A percentile compares a stretch with the other conserved stretches of the same genome.
Conservation (phyloP, 1,284 basidiomycete species). For the Vanrija sp. region DNA sequence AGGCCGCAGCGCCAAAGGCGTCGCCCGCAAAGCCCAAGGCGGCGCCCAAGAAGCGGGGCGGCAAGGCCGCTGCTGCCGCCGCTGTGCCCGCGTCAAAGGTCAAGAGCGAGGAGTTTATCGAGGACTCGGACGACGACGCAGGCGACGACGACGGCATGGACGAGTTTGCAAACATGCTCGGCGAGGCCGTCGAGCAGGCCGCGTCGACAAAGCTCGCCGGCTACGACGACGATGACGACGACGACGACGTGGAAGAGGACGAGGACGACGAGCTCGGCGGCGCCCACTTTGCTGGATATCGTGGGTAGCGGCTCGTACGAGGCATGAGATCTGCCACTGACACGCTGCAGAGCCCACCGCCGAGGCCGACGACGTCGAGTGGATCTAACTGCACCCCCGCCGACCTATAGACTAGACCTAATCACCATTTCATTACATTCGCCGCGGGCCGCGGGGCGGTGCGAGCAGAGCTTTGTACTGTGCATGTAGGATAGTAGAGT, state of each 20-base stretch:
- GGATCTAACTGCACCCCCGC: slow-evolving; percentile 7
- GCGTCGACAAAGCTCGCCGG: slow-evolving; percentile 9
- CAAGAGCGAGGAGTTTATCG: slow-evolving; percentile 41
- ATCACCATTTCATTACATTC: background rate
- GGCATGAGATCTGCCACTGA: background rate
- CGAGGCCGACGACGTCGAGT: slow-evolving; percentile 14
- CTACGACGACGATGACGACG: slow-evolving; percentile 26
- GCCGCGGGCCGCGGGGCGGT: background rate
- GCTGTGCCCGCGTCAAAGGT: slow-evolving; percentile 23
- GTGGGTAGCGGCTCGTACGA: background rate
- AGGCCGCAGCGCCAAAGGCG: slow-evolving; percentile 12
- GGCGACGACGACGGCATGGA: slow-evolving; percentile 29
- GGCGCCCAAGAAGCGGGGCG: slow-evolving; percentile 7
- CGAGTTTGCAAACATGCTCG: slow-evolving; percentile 42
- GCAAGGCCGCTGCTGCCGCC: background rate
- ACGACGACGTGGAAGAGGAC: slow-evolving; percentile 31
- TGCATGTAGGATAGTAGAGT: background rate
- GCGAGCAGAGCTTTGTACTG: background rate
- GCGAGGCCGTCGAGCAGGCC: slow-evolving; percentile 29
- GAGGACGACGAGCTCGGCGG: slow-evolving; percentile 38
- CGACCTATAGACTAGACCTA: background rate
- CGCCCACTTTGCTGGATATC: slow-evolving; percentile 21
- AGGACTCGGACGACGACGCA: slow-evolving; percentile 40
- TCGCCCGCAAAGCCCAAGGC: slow-evolving; percentile 13
- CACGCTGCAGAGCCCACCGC: background rate